Base-by-base conservation (phyloP, 306 rosid species). In the barrel medic (Medicago truncatula) region DNA sequence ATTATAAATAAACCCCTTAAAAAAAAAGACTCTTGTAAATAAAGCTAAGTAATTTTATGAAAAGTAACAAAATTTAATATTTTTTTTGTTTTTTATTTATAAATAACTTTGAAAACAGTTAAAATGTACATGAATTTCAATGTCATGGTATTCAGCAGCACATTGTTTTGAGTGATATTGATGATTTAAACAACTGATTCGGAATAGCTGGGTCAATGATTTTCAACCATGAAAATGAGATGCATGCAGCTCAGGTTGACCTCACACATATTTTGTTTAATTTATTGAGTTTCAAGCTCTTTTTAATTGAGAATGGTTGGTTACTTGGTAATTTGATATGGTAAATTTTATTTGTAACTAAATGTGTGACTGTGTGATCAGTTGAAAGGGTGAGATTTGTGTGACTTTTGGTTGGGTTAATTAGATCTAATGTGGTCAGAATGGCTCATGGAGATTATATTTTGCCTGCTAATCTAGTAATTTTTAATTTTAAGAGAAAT, bases 391-490 rank as follows among this genome's bases (percentile, higher is more conserved):
- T 69, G n/a, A 69, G n/a, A 47, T 14, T 8, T 38, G 44, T 46
- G 43, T 31, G 10, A 9, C 44, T 70, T 31, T 50, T 70, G 25
- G 23, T 47, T 69, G 4, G 46, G n/a, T 69, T n/a, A 70, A 28
- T 70, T 50, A 15, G 14, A 70, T 25, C 6, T 23, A 46, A 46
- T 46, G 13, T 23, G n/a, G n/a, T 23, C 39, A 11, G 23, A 58
- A 11, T 58, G 64, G 39, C 70, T 65, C 50, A 17, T 65, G 70
- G 47, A 40, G 52, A 40, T 65, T 16, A 7, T 64, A 9, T 39
- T 8, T 17, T 65, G 70, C 34, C 18, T 18, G 10, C 10, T 17
- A 1, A 40, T 64, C 36, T 21, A 57, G 63, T 57, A 20, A 57
- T 57, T 15, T 49, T 14, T 49, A 15, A 49, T 15, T 49, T 17